phyloP scores from a whole-genome alignment of 371 early-diverging fungal species.

The Lichtheimia ornata region DNA sequence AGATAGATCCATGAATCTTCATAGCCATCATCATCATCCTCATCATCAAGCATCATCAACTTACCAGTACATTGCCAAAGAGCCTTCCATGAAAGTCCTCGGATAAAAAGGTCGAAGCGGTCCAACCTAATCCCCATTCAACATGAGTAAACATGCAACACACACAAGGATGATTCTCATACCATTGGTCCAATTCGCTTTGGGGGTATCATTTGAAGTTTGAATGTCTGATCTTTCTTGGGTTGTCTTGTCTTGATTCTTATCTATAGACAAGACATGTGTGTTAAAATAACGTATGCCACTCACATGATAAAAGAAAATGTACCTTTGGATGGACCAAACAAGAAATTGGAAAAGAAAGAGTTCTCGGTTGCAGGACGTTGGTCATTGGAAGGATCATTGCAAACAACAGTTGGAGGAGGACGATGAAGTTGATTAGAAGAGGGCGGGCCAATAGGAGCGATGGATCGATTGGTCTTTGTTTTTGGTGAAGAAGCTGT shows the following conservation, averaged over 20 bases:
- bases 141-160: not conserved
- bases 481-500: conserved; percentile 1
- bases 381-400: conserved; percentile 4
- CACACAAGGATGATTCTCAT: not conserved
- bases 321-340: conserved; percentile 4
- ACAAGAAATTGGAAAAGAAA: conserved; percentile 27
- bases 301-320: too few species aligned
- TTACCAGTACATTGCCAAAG: conserved; percentile 28
- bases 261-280: too few species aligned
- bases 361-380: conserved; percentile 15
- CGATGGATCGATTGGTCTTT: not conserved
- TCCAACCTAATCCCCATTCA: conserved; percentile 21
- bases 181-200: conserved; percentile 19
- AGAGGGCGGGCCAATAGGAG: conserved; percentile 14
- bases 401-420: not conserved
- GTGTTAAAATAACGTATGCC: too few species aligned
- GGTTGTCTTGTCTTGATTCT: not conserved
- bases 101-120: conserved; percentile 21
- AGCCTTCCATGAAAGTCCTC: conserved; percentile 25
- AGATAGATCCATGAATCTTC: not conserved
- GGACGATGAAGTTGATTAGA: not conserved
- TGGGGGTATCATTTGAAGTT: conserved; percentile 14
- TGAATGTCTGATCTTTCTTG: conserved; percentile 10
- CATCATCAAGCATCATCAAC: not conserved
- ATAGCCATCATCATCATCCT: not conserved